Evolutionary conservation across 2,329 filamentous ascomycete species (phyloP).

Genomic region (Pyrenochaeta sp.): DNA sequence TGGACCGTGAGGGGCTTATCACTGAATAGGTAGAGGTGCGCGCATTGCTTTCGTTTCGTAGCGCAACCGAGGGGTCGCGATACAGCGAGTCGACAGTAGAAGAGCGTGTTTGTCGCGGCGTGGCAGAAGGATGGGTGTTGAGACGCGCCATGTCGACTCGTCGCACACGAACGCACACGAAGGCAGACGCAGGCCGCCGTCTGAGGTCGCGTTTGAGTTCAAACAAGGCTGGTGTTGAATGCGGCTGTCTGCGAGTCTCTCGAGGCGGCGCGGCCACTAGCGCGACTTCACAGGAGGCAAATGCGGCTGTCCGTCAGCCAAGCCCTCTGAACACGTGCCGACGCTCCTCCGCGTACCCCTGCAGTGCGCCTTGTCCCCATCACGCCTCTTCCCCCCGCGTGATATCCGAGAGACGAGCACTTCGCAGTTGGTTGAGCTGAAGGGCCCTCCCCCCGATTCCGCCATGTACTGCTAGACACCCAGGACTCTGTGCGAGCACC

Average conservation of each 20-base stretch:
- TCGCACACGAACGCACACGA: background rate
- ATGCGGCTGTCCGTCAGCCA: slow-evolving; percentile 29
- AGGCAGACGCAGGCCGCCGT: background rate
- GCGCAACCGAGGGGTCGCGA: slow-evolving; percentile 45
- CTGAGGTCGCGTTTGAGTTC: background rate
- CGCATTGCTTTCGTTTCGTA: slow-evolving; percentile 19
- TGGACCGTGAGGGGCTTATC: slow-evolving; percentile 40
- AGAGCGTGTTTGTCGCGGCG: slow-evolving; percentile 35
- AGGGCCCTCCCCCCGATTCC: background rate
- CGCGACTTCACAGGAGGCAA: slow-evolving; percentile 26
- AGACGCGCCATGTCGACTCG: slow-evolving; percentile 46
- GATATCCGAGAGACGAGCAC: background rate
- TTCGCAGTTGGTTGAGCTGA: background rate
- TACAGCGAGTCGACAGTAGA: slow-evolving; percentile 47
- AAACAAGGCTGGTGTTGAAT: slow-evolving; percentile 3
- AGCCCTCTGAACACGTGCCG: slow-evolving; percentile 24
- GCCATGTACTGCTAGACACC: background rate
- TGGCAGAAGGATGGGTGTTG: slow-evolving; percentile 43
- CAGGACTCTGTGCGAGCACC: background rate
- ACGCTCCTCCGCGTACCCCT: slow-evolving; percentile 31
- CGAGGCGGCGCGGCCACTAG: slow-evolving; percentile 19
- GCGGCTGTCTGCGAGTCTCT: slow-evolving; percentile 18
- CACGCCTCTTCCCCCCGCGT: slow-evolving; percentile 14
- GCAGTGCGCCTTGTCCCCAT: slow-evolving; percentile 13
- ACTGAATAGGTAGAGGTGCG: slow-evolving; percentile 43